Conservation (phyloP, 352 stramenopile genomes). For the Globisporangium spiculum region DNA sequence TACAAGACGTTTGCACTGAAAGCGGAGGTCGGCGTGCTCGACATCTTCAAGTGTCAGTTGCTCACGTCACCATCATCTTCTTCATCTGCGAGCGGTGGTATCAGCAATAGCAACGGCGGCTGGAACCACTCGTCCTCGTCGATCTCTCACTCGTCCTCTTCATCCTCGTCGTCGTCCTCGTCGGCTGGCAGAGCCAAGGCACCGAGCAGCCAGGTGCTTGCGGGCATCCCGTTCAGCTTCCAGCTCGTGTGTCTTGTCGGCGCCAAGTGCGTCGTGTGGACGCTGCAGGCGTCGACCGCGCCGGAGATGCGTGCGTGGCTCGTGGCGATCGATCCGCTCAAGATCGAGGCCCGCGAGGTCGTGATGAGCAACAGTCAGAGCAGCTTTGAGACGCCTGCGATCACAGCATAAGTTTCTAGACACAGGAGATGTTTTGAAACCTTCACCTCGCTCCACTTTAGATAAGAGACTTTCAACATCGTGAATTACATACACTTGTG, state of each 20-base stretch:
- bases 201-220: not conserved
- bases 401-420: constrained; percentile 21
- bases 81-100: not conserved
- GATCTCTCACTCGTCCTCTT: constrained; percentile 5
- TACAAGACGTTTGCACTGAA: constrained; percentile 73
- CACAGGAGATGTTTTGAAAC: no score
- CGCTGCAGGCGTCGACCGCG: constrained; percentile 64
- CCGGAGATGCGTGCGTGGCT: constrained; percentile 70
- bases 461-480: no score
- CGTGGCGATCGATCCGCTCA: constrained; percentile 65
- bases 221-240: constrained; percentile 60
- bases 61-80: constrained; percentile 36
- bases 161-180: not conserved
- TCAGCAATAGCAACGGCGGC: not conserved
- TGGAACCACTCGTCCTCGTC: constrained; percentile 7
- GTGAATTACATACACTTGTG: not conserved
- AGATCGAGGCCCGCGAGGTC: constrained; percentile 42
- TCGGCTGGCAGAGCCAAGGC: not conserved
- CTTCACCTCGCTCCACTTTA: no score
- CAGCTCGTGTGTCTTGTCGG: constrained; percentile 52
- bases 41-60: constrained; percentile 65
- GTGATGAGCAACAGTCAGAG: constrained; percentile 19
- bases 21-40: constrained; percentile 64
- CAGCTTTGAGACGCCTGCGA: constrained; percentile 23
- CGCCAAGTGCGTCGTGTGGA: constrained; percentile 65